Base-by-base conservation (phyloP, 2,329 filamentous ascomycete species). In the Paramyrothecium sp. region DNA sequence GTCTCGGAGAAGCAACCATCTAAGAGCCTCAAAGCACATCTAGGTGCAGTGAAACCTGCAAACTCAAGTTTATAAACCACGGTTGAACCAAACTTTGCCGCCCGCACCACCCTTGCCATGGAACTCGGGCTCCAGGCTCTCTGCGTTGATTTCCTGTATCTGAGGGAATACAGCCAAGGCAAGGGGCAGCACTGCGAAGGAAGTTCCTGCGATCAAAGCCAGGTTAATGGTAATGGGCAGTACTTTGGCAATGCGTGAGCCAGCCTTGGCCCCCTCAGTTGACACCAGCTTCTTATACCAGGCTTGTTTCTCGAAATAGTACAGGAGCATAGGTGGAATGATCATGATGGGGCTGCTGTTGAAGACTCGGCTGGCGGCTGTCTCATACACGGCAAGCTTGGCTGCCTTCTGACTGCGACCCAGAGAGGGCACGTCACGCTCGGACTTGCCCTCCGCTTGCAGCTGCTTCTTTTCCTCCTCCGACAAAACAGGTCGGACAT, bases 331-430 rank as follows among this genome's bases (percentile, higher is more conserved):
- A 21, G 95, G 92, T 47, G 95, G 95, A 50, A 99, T 81, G 16
- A 96, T 92, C 95, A 99, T 99, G 77, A 99, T 95, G 12, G 95
- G 95, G 13, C 91, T 96, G 59, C 92, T 90, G 75, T 98, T 99
- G 67, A 98, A 81, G 58, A 98, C 93, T 58, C 95, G 87, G 64
- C 90, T 95, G 50, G 96, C 79, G 2, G 95, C 95, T 51, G 95
- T 99, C 80, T 99, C 94, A 59, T 88, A 89, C 1, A 99, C 95
- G 12, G 95, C 95, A 20, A 98, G 75, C 26, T 88, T 90, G 12
- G 95, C 95, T 2, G 95, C 95, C 71, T 89, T 92, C 72, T 89
- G 90, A 72, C 89, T 93, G 81, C 91, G 94, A 63, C 95, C 95
- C 38, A 99, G 78, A 58, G 88, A 90, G 54, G 84, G 76, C 53